These are phyloP conservation scores for Verticillium alfalfae DNA, from an alignment of 2,329 filamentous ascomycete species.

Conservation along the genomic window DNA sequence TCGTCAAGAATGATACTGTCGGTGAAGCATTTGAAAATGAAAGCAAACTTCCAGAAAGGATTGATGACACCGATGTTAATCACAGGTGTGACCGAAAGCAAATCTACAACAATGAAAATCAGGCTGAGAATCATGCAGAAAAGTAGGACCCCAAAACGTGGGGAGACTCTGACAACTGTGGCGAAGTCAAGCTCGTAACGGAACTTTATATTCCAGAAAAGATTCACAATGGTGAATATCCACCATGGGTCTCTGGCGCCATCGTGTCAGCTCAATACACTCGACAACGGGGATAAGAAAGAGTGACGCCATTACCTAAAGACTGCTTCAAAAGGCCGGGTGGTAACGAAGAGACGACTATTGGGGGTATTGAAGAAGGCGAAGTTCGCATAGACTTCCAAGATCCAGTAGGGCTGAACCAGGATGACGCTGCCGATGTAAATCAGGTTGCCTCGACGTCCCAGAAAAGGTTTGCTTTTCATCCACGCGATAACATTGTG, in stretches of 20 bases:
- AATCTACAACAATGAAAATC: conserved; percentile 55
- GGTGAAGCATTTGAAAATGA: conserved; percentile 61
- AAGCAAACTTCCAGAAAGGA: conserved; percentile 58
- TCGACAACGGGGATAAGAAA: neutral
- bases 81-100: conserved; percentile 50
- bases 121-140: conserved; percentile 55
- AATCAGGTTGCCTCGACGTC: conserved; percentile 38
- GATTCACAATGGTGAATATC: conserved; percentile 54
- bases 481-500: conserved; percentile 66
- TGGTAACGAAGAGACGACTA: conserved; percentile 45
- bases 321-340: conserved; percentile 54
- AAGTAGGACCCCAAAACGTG: conserved; percentile 59
- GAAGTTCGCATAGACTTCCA: conserved; percentile 62
- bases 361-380: conserved; percentile 53
- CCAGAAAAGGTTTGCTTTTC: conserved; percentile 57
- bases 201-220: conserved; percentile 59
- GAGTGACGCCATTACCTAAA: conserved; percentile 36
- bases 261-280: too few species aligned
- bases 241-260: conserved; percentile 56
- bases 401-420: conserved; percentile 57
- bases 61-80: conserved; percentile 45
- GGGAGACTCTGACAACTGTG: conserved; percentile 55
- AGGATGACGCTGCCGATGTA: conserved; percentile 55
- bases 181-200: conserved; percentile 53
- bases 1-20: conserved; percentile 63